Evolutionary conservation across 495 filamentous ascomycete genomes (phyloP).

Genomic region (Evernia prunastri): DNA sequence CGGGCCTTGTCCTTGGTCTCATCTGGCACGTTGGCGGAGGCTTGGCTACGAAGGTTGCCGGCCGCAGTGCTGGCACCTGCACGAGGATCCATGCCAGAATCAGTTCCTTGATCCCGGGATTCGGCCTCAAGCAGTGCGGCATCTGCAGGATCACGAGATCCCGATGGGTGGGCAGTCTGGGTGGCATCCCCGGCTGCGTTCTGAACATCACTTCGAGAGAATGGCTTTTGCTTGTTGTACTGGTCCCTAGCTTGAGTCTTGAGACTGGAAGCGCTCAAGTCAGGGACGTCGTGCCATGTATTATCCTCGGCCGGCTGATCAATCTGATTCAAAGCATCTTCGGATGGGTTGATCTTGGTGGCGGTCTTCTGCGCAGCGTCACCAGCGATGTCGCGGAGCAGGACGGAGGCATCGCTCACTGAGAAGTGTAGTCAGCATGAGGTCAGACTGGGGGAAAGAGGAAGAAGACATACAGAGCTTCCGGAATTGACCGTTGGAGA

Average conservation of each 20-base stretch:
- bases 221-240: conserved; percentile 56
- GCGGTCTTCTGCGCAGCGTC: conserved; percentile 85
- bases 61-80: conserved; percentile 44
- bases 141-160: conserved; percentile 45
- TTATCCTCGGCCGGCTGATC: conserved; percentile 83
- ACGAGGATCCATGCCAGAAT: conserved; percentile 49
- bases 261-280: conserved; percentile 63
- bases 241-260: conserved; percentile 57
- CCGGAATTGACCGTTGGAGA: conserved; percentile 94
- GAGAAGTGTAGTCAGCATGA: conserved; percentile 28
- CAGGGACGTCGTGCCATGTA: conserved; percentile 85
- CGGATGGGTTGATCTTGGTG: conserved; percentile 63
- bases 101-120: conserved; percentile 40
- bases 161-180: conserved; percentile 45
- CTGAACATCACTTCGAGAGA: conserved; percentile 46
- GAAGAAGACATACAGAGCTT: conserved; percentile 68
- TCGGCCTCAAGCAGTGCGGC: conserved; percentile 38
- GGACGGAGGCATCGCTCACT: conserved; percentile 81
- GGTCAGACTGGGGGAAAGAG: not conserved
- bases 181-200: conserved; percentile 52
- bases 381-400: conserved; percentile 83
- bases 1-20: conserved; percentile 56
- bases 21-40: conserved; percentile 49
- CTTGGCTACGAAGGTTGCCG: conserved; percentile 43
- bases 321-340: conserved; percentile 70